Evolutionary conservation across 495 filamentous ascomycete genomes (phyloP).

Genomic region (Aspergillus saccharolyticus): DNA sequence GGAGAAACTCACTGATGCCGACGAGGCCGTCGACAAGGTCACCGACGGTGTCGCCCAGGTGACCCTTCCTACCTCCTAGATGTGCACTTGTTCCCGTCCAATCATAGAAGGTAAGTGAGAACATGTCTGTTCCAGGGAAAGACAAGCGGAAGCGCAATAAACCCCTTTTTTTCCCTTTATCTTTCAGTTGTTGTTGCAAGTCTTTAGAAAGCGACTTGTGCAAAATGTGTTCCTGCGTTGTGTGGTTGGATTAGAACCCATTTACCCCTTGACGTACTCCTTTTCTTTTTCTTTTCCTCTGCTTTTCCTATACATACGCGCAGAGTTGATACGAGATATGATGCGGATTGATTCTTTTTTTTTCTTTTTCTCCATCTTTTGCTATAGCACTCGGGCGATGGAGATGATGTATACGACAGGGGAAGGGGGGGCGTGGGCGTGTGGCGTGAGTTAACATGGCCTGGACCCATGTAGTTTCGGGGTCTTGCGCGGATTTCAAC

Average conservation of each 20-base stretch:
- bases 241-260: not conserved
- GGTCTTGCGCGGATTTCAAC: too few species aligned
- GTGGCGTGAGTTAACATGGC: too few species aligned
- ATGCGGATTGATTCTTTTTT: constrained; percentile 3
- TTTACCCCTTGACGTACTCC: too few species aligned
- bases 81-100: not conserved
- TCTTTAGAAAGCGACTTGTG: not conserved
- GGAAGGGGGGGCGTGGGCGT: too few species aligned
- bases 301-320: not conserved
- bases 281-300: not conserved
- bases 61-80: constrained; percentile 35
- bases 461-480: too few species aligned
- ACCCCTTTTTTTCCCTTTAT: not conserved
- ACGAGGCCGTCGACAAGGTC: constrained; percentile 36
- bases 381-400: too few species aligned
- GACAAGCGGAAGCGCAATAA: too few species aligned
- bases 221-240: not conserved
- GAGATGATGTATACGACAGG: not conserved
- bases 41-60: constrained; percentile 40
- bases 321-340: constrained; percentile 11
- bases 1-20: constrained; percentile 20
- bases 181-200: not conserved
- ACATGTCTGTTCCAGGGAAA: too few species aligned
- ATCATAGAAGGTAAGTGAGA: too few species aligned
- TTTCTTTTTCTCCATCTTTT: not conserved